A percentile compares a stretch with the other conserved stretches of the same genome.
Conservation (phyloP, 352 stramenopile species). For the Aphanomyces euteiches region DNA sequence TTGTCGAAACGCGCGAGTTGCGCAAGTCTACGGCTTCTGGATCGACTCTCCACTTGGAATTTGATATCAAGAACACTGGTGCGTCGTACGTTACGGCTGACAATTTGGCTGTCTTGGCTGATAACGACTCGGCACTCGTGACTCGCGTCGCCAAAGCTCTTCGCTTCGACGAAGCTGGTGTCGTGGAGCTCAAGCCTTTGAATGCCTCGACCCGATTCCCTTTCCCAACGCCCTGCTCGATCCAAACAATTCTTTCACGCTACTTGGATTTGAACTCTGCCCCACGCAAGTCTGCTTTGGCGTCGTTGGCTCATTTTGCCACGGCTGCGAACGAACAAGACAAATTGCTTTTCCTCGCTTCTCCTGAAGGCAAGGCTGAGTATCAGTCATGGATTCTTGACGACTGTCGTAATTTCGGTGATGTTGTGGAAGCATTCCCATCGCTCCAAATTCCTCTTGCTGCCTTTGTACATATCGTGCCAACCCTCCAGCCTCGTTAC, state of each 20-base stretch:
- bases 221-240: constrained; percentile 94
- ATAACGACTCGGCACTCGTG: constrained; percentile 81
- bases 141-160: constrained; percentile 77
- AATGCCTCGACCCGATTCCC: constrained; percentile 51
- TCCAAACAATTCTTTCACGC: constrained; percentile 86
- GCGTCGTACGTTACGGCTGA: constrained; percentile 73
- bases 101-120: constrained; percentile 88
- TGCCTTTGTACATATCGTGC: constrained; percentile 90
- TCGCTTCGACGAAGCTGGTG: constrained; percentile 87
- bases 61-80: constrained; percentile 73
- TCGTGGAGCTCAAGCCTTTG: constrained; percentile 74
- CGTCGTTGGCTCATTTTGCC: constrained; percentile 80
- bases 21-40: constrained; percentile 69
- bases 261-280: constrained; percentile 94
- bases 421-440: constrained; percentile 86
- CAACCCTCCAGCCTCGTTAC: constrained; percentile 92
- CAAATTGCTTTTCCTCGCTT: constrained; percentile 52
- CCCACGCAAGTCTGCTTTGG: constrained; percentile 78
- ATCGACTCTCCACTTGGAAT: constrained; percentile 87
- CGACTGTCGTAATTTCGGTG: constrained; percentile 85
- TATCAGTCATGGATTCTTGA: constrained; percentile 93
- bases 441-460: constrained; percentile 61
- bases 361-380: constrained; percentile 89
- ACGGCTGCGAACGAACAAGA: constrained; percentile 49
- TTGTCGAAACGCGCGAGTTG: constrained; percentile 89